phyloP scores from a whole-genome alignment of 352 stramenopile species.

The Saprolegnia parasitica region DNA sequence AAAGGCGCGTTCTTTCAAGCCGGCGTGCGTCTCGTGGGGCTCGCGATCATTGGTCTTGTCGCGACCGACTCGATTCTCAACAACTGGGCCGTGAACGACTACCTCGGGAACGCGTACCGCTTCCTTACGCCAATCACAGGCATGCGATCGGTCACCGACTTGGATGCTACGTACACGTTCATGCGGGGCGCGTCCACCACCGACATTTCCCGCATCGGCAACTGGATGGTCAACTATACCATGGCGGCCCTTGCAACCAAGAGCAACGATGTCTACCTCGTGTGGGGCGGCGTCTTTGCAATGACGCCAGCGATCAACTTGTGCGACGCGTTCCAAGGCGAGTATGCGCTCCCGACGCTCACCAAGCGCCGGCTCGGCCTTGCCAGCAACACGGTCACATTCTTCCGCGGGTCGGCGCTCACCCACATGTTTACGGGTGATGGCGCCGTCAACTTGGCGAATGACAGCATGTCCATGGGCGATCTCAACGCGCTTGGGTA shows the following conservation, averaged over 20 bases:
- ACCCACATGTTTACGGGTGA: neutral
- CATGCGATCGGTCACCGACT: neutral
- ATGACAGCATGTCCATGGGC: neutral
- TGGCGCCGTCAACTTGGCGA: neutral
- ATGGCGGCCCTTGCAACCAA: neutral
- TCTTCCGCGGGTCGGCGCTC: constrained; percentile 15
- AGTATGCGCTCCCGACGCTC: neutral
- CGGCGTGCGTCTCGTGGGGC: neutral
- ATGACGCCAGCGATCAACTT: neutral
- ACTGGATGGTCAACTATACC: neutral
- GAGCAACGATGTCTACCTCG: constrained; percentile 1
- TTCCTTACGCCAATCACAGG: constrained; percentile 1
- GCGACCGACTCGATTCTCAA: constrained; percentile 1
- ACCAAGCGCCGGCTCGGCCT: neutral
- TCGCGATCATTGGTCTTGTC: neutral
- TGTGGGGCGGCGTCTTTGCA: neutral
- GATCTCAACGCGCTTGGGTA: neutral
- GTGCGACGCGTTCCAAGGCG: neutral
- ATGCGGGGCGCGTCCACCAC: too few species aligned
- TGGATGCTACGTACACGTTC: constrained; percentile 3
- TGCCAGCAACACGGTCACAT: constrained; percentile 7
- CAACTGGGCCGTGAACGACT: constrained; percentile 25
- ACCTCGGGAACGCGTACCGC: constrained; percentile 20
- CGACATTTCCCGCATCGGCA: neutral
- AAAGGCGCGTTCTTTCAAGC: neutral